These are phyloP conservation scores for Termitomyces heimii DNA, from an alignment of 768 basidiomycete genomes.

Conservation along the genomic window DNA sequence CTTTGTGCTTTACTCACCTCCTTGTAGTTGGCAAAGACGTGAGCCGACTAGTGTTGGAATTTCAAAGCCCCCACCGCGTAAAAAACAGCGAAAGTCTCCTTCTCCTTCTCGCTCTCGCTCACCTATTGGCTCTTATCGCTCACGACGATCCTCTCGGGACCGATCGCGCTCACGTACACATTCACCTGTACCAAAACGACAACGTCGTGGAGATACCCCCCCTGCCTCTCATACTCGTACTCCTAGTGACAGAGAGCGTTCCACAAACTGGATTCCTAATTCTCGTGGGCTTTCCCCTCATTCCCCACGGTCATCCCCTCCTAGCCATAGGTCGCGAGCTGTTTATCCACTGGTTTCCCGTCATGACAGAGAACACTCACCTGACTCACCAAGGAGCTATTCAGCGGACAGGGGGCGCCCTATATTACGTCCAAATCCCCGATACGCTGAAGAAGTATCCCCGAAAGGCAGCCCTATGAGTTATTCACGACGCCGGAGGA, in stretches of 20 bases:
- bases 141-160: conserved; percentile 56
- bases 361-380: conserved; percentile 18
- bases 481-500: conserved; percentile 35
- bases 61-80: conserved; percentile 30
- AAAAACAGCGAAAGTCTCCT: conserved; percentile 40
- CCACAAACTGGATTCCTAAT: conserved; percentile 22
- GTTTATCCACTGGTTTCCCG: conserved; percentile 10
- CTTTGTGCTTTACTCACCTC: not conserved
- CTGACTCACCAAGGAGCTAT: conserved; percentile 10
- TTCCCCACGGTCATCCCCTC: conserved; percentile 3
- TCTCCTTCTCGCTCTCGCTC: conserved; percentile 61
- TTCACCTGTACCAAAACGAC: conserved; percentile 54
- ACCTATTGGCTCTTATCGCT: conserved; percentile 60
- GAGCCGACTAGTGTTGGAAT: conserved; percentile 38
- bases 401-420: conserved; percentile 9
- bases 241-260: conserved; percentile 39
- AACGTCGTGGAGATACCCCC: conserved; percentile 47
- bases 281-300: conserved; percentile 5
- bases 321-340: not conserved
- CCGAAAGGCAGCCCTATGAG: conserved; percentile 33
- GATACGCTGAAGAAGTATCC: conserved; percentile 19
- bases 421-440: conserved; percentile 14
- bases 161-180: conserved; percentile 57
- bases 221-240: conserved; percentile 38
- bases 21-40: conserved; percentile 59